A percentile compares a stretch with the other conserved stretches of the same genome.
Evolutionary conservation across 2,329 filamentous ascomycete genomes (phyloP).

Genomic region (Colletotrichum spaethianum): DNA sequence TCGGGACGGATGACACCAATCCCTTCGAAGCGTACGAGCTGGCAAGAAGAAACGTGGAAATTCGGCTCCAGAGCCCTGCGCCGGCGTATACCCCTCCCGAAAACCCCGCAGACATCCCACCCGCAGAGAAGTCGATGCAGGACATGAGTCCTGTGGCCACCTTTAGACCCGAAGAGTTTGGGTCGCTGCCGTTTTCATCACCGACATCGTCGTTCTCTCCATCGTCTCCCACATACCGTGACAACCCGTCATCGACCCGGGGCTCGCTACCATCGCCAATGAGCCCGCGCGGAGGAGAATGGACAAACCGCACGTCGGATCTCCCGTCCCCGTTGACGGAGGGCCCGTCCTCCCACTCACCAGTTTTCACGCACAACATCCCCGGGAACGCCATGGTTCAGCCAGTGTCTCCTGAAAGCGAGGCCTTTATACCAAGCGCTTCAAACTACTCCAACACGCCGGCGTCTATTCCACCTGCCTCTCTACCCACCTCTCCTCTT

Average conservation of each 20-base stretch:
- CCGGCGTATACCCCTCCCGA: constrained; percentile 63
- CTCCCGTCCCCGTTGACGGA: constrained; percentile 59
- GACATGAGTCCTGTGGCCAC: constrained; percentile 52
- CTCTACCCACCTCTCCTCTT: constrained; percentile 47
- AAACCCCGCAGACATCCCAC: constrained; percentile 47
- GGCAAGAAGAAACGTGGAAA: constrained; percentile 64
- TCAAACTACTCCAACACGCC: constrained; percentile 46
- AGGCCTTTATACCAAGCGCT: constrained; percentile 47
- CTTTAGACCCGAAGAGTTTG: constrained; percentile 51
- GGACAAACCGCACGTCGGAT: constrained; percentile 54
- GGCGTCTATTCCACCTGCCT: constrained; percentile 43
- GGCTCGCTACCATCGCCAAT: constrained; percentile 64
- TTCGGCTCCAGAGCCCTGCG: constrained; percentile 65
- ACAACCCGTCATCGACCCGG: constrained; percentile 55
- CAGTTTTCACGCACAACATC: constrained; percentile 45
- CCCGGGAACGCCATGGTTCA: constrained; percentile 20
- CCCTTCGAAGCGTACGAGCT: constrained; percentile 65
- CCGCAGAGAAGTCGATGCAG: constrained; percentile 51
- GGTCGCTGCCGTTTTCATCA: constrained; percentile 36
- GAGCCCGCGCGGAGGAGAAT: constrained; percentile 60
- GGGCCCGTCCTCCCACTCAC: constrained; percentile 38
- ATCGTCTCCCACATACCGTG: constrained; percentile 50
- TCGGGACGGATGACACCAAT: constrained; percentile 57
- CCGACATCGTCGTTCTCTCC: constrained; percentile 48
- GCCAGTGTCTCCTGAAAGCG: constrained; percentile 43